Evolutionary conservation across 2,329 filamentous ascomycete species (phyloP).

Genomic region (Colletotrichum phormii): DNA sequence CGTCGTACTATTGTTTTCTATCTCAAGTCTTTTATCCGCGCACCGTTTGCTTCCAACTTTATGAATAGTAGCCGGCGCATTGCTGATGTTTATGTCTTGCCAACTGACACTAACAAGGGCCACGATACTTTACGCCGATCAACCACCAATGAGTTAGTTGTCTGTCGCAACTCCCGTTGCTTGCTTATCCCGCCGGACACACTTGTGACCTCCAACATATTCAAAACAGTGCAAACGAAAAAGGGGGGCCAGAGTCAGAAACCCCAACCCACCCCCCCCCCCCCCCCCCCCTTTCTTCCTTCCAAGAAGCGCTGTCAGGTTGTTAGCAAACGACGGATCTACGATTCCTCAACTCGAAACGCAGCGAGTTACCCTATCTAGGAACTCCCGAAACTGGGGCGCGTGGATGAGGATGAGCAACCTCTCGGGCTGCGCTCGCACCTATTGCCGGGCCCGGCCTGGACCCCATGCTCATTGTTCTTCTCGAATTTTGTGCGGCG

Average conservation of each 20-base stretch:
- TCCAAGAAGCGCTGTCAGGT: neutral
- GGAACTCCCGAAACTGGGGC: conserved; percentile 22
- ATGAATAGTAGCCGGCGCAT: neutral
- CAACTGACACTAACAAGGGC: neutral
- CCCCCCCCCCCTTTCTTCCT: neutral
- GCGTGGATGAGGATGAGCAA: neutral
- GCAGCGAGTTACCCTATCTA: conserved; percentile 8
- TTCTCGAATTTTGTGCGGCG: neutral
- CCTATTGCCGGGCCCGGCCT: neutral
- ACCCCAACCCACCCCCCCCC: no score
- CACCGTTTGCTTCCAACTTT: neutral
- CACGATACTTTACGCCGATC: neutral
- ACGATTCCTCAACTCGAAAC: conserved; percentile 34
- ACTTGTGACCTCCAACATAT: conserved; percentile 13
- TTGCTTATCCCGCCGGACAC: neutral
- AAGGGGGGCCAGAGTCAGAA: neutral
- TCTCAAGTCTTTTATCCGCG: neutral
- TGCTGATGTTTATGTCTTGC: conserved; percentile 19
- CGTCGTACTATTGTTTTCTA: no score
- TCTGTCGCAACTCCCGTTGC: neutral
- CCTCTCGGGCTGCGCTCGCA: neutral
- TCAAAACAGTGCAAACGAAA: conserved; percentile 1
- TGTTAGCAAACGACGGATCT: conserved; percentile 11
- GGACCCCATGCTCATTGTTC: neutral
- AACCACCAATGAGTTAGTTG: neutral